phyloP scores from a whole-genome alignment of 352 stramenopile species.

The Globisporangium carolinianum region DNA sequence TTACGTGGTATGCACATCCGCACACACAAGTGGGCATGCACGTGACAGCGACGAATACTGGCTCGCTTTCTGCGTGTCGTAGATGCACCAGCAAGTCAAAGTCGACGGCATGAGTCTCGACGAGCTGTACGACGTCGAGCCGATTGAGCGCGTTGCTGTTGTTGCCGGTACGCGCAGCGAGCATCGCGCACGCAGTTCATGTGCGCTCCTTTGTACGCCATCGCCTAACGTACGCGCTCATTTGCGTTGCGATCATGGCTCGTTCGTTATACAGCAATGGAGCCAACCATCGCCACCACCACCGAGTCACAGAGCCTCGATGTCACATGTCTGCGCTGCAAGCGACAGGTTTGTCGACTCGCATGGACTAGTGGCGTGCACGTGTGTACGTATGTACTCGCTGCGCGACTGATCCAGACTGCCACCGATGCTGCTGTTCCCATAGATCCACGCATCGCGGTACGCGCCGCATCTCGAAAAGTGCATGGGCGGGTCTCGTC shows the following conservation, averaged over 20 bases:
- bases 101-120: conserved; percentile 57
- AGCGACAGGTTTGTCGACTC: conserved; percentile 18
- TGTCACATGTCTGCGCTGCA: conserved; percentile 55
- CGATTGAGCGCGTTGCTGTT: conserved; percentile 29
- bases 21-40: not conserved
- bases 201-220: too few relatives aligned
- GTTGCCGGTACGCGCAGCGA: not conserved
- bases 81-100: conserved; percentile 63
- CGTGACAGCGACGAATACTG: not conserved
- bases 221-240: too few relatives aligned
- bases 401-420: too few relatives aligned
- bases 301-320: conserved; percentile 46
- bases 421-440: too few relatives aligned
- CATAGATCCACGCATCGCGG: conserved; percentile 46
- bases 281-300: not conserved
- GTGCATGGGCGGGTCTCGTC: conserved; percentile 49
- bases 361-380: too few relatives aligned
- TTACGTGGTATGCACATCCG: not conserved
- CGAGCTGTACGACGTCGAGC: conserved; percentile 64
- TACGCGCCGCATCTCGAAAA: conserved; percentile 74
- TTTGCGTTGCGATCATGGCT: too few relatives aligned
- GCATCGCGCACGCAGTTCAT: not conserved
- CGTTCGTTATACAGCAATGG: not conserved
- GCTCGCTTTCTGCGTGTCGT: not conserved
- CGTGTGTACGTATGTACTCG: too few relatives aligned